Percentiles rank a stretch among this genome's conserved stretches.
These are phyloP conservation scores for Conoideocrella luteorostrata DNA, from an alignment of 2,329 filamentous ascomycete genomes.

Conservation along the genomic window DNA sequence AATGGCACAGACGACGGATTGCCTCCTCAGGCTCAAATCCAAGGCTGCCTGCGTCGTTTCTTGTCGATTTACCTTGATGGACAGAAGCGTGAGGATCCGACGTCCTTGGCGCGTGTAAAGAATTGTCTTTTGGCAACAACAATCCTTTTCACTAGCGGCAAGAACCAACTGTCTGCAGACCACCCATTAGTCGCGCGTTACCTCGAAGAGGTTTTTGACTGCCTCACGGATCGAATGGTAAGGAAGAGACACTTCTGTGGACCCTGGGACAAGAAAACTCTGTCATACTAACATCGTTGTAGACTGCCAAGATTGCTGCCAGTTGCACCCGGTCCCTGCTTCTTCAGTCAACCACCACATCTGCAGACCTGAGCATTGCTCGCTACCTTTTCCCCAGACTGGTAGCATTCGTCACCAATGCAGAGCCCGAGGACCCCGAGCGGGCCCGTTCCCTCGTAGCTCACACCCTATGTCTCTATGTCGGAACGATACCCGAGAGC, in stretches of 20 bases:
- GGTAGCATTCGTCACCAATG: slow-evolving; percentile 65
- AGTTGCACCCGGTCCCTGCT: slow-evolving; percentile 84
- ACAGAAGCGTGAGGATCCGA: slow-evolving; percentile 67
- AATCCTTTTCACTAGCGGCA: slow-evolving; percentile 77
- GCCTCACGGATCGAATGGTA: slow-evolving; percentile 72
- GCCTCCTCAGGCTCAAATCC: slow-evolving; percentile 62
- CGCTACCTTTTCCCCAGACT: slow-evolving; percentile 70
- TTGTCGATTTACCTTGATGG: slow-evolving; percentile 70
- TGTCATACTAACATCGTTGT: background rate
- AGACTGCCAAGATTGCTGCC: slow-evolving; percentile 83
- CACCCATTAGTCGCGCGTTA: slow-evolving; percentile 72
- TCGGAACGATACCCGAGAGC: slow-evolving; percentile 39
- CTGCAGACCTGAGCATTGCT: slow-evolving; percentile 66
- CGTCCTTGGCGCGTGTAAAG: slow-evolving; percentile 82
- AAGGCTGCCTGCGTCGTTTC: slow-evolving; percentile 77
- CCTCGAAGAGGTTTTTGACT: slow-evolving; percentile 77
- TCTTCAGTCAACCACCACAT: slow-evolving; percentile 54
- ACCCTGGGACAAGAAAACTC: background rate
- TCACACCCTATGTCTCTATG: slow-evolving; percentile 70
- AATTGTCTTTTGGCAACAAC: slow-evolving; percentile 86
- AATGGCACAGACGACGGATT: slow-evolving; percentile 32
- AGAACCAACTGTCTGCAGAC: slow-evolving; percentile 63
- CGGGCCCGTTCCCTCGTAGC: slow-evolving; percentile 63
- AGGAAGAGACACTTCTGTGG: background rate
- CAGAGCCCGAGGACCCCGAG: slow-evolving; percentile 71